Conservation (phyloP, 176 grass and related monocot genomes). For the Sorghum bicolor region DNA sequence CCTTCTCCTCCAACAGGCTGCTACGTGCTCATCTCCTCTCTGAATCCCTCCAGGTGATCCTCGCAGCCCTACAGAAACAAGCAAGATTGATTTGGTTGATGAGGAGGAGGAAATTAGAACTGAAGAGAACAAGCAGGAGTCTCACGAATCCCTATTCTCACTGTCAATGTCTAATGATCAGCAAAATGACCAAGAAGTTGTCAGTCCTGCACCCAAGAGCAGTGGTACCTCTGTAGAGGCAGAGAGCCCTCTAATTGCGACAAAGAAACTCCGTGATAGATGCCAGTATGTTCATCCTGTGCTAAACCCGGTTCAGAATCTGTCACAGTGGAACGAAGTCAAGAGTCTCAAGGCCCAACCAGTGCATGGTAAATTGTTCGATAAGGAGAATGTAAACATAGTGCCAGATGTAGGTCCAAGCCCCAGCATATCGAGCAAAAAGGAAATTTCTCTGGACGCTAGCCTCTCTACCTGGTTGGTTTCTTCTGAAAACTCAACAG, state of each 20-base stretch:
- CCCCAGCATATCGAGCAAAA: conserved; percentile 18
- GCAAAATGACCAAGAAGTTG: conserved; percentile 39
- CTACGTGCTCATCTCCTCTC: too few relatives aligned
- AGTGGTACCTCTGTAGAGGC: conserved; percentile 34
- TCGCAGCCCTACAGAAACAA: too few relatives aligned
- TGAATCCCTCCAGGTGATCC: too few relatives aligned
- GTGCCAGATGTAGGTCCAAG: background rate
- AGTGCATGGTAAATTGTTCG: conserved; percentile 17
- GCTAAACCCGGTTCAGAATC: conserved; percentile 77
- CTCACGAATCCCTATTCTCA: conserved; percentile 77
- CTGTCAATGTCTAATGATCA: conserved; percentile 55
- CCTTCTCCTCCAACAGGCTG: too few relatives aligned
- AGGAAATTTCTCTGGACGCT: conserved; percentile 66
- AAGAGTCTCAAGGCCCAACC: conserved; percentile 63
- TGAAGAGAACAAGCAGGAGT: conserved; percentile 63
- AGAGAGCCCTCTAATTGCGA: conserved; percentile 34
- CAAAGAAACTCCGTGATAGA: conserved; percentile 55
- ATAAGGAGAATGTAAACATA: conserved; percentile 45
- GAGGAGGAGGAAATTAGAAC: conserved; percentile 32
- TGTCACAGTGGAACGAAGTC: conserved; percentile 78
- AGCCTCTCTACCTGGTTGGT: conserved; percentile 85
- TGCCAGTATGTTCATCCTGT: conserved; percentile 59
- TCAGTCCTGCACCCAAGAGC: conserved; percentile 55
- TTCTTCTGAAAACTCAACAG: conserved; percentile 44
- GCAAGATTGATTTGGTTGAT: conserved; percentile 51